Conservation (phyloP, 2,329 filamentous ascomycete genomes). For the Clarireedia hainanense region DNA sequence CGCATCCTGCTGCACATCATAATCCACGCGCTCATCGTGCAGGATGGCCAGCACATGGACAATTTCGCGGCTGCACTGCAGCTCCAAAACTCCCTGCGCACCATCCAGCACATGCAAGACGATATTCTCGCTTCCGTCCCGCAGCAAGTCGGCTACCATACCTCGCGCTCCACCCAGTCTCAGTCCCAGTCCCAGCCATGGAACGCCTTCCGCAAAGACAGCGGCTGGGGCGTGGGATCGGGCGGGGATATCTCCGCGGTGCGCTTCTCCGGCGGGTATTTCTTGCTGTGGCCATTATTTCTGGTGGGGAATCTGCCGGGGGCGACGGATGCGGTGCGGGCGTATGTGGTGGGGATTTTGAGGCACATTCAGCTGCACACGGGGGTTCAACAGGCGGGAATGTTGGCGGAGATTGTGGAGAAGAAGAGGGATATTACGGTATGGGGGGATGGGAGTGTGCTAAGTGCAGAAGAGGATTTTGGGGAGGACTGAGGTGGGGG, state of each 20-base stretch:
- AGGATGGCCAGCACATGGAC: conserved; percentile 9
- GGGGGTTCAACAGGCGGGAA: conserved; percentile 21
- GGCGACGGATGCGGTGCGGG: conserved; percentile 8
- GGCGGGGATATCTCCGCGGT: conserved; percentile 1
- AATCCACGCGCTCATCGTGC: conserved; percentile 16
- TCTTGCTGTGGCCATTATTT: conserved; percentile 26
- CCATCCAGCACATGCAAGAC: conserved; percentile 15
- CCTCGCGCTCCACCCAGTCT: not conserved
- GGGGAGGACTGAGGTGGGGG: not conserved
- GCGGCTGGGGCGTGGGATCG: not conserved
- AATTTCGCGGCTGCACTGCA: conserved; percentile 8
- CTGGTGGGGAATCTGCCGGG: conserved; percentile 19
- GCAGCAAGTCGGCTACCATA: conserved; percentile 12
- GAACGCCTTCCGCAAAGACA: not conserved
- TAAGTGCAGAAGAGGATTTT: not conserved
- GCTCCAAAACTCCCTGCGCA: conserved; percentile 5
- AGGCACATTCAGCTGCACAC: conserved; percentile 16
- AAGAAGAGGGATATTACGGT: conserved; percentile 5
- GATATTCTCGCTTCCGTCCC: conserved; percentile 26
- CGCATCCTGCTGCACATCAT: conserved; percentile 22
- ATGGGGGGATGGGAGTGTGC: not conserved
- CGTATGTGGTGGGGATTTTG: conserved; percentile 19
- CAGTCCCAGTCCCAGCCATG: not conserved
- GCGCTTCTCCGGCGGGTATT: conserved; percentile 16
- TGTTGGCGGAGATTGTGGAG: conserved; percentile 17